Evolutionary conservation across 108 stramenopile genomes (phyloP).

Genomic region (Nitzschia palea): DNA sequence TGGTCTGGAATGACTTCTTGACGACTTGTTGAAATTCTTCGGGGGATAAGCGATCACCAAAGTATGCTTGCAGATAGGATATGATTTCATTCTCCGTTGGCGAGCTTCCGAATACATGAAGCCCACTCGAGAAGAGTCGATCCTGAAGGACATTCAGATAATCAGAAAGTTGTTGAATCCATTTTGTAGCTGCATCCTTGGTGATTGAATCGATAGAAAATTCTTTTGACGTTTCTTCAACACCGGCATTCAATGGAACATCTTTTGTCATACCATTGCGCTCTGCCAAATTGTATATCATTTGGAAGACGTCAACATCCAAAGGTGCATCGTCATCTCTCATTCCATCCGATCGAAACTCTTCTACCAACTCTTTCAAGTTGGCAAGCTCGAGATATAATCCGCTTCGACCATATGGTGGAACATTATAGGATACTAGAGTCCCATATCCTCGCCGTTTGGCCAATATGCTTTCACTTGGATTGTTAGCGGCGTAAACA

Average conservation of each 20-base stretch:
- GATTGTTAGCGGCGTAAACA: constrained; percentile 88
- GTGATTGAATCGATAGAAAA: neutral
- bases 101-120: constrained; percentile 53
- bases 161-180: constrained; percentile 48
- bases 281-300: constrained; percentile 48
- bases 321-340: neutral
- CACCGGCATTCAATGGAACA: constrained; percentile 35
- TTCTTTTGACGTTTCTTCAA: neutral
- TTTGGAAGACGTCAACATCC: constrained; percentile 41
- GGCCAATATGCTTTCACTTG: constrained; percentile 84
- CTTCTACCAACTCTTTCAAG: constrained; percentile 74
- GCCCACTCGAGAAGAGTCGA: constrained; percentile 71
- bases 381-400: constrained; percentile 83
- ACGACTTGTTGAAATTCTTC: constrained; percentile 37
- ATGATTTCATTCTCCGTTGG: constrained; percentile 58
- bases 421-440: constrained; percentile 79
- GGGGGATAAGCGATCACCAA: constrained; percentile 45
- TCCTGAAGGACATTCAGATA: constrained; percentile 66
- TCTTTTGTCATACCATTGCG: constrained; percentile 51
- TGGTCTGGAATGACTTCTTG: neutral
- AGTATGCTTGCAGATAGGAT: constrained; percentile 63
- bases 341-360: constrained; percentile 54
- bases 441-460: constrained; percentile 88
- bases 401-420: constrained; percentile 84
- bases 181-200: constrained; percentile 31